A percentile compares a stretch with the other conserved stretches of the same genome.
phyloP scores from a whole-genome alignment of 2,329 filamentous ascomycete species.

The Ophiostoma angusticollis region DNA sequence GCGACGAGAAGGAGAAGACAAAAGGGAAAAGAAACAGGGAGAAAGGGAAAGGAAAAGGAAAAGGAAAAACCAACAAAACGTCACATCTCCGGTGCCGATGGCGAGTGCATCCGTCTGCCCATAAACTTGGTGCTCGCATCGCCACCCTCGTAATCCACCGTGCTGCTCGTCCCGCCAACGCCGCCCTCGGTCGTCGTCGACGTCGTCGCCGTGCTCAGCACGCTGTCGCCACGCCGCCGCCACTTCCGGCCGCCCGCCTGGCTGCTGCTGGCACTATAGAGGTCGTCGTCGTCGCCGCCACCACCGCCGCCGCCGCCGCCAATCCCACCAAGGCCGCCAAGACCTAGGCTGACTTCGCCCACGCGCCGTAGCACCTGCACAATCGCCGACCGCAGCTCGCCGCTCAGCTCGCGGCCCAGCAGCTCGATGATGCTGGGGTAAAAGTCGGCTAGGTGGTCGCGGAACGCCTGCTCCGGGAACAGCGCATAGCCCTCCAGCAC shows the following conservation, averaged over 20 bases:
- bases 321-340: conserved; percentile 32
- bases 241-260: background rate
- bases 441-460: conserved; percentile 66
- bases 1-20: too few relatives aligned
- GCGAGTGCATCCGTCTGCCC: conserved; percentile 14
- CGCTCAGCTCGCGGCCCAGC: conserved; percentile 65
- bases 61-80: background rate
- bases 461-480: conserved; percentile 71
- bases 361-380: conserved; percentile 68
- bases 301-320: background rate
- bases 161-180: background rate
- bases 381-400: conserved; percentile 66
- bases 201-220: conserved; percentile 11
- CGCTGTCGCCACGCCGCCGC: conserved; percentile 11
- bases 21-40: background rate
- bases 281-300: conserved; percentile 4
- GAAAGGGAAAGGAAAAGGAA: too few relatives aligned
- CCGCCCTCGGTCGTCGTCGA: conserved; percentile 5
- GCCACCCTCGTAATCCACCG: conserved; percentile 15
- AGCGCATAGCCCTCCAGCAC: conserved; percentile 85
- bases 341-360: conserved; percentile 60
- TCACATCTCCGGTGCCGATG: background rate
- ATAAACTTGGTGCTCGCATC: conserved; percentile 17
- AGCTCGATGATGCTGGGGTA: conserved; percentile 79
- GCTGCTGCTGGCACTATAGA: background rate